Evolutionary conservation across 108 stramenopile species (phyloP).

Genomic region (Mediolabrus comicus): DNA sequence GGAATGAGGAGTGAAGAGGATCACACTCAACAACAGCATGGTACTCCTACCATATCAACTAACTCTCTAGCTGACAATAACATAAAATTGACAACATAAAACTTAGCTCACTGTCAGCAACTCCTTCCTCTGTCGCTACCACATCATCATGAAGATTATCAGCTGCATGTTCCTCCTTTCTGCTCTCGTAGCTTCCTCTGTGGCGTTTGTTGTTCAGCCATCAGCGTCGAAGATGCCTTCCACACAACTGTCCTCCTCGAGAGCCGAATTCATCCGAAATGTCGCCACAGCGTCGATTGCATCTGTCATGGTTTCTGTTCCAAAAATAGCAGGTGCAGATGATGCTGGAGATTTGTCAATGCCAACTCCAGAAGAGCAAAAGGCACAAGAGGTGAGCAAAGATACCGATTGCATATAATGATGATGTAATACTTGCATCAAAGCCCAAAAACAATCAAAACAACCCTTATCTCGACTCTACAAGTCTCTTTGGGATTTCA

Average conservation of each 20-base stretch:
- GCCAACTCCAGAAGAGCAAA: conserved; percentile 65
- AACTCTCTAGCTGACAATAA: too few species aligned
- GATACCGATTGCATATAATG: neutral
- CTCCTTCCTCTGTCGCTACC: too few species aligned
- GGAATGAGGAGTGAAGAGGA: too few species aligned
- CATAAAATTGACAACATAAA: too few species aligned
- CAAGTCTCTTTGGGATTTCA: conserved; percentile 21
- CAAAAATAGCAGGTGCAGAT: conserved; percentile 13
- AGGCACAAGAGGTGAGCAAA: conserved; percentile 52
- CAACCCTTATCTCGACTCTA: conserved; percentile 69
- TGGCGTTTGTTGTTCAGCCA: neutral
- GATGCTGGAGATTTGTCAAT: conserved; percentile 68
- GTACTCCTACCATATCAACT: too few species aligned
- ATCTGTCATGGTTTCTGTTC: conserved; percentile 4
- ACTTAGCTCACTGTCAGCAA: too few species aligned
- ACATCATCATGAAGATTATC: neutral
- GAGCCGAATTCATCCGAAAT: neutral
- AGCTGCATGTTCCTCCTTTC: neutral
- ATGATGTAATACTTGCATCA: neutral
- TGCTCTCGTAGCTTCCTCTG: neutral
- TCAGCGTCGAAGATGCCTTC: neutral
- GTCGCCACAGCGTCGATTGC: conserved; percentile 11
- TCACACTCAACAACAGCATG: too few species aligned
- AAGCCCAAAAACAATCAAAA: neutral
- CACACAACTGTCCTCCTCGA: neutral